Evolutionary conservation across 441 rosid genomes (phyloP).

Genomic region (Capsella rubella): DNA sequence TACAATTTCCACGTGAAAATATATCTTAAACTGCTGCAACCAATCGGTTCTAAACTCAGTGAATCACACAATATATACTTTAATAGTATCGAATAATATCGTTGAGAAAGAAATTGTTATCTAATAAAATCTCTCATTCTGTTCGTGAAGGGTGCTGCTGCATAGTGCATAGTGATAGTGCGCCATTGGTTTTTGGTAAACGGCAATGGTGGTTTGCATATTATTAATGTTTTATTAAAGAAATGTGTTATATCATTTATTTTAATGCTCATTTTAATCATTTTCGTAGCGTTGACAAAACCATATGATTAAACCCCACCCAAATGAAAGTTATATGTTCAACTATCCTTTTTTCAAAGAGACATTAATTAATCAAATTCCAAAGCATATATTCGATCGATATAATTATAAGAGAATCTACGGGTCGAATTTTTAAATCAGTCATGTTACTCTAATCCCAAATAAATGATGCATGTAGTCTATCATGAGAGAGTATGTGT

Average conservation of each 20-base stretch:
- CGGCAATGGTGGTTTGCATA: constrained; percentile 21
- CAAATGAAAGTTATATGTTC: constrained; percentile 20
- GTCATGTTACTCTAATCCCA: constrained; percentile 16
- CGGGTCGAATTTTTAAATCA: constrained; percentile 14
- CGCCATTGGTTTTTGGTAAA: constrained; percentile 9
- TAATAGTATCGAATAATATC: not conserved
- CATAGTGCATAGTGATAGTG: constrained; percentile 33
- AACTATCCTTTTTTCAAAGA: constrained; percentile 17
- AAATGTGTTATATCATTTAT: not conserved
- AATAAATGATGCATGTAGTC: not conserved
- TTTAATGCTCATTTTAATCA: constrained; percentile 17
- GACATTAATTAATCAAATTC: constrained; percentile 17
- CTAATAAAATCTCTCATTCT: too few species aligned
- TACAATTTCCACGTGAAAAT: not conserved
- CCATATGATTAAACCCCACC: constrained; percentile 28
- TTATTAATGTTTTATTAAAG: not conserved
- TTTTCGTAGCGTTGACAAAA: constrained; percentile 28
- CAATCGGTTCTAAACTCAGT: not conserved
- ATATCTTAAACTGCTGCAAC: constrained; percentile 20
- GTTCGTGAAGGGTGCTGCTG: too few species aligned
- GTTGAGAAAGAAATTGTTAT: not conserved
- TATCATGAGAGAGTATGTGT: constrained; percentile 6
- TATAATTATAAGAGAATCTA: constrained; percentile 20
- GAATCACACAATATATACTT: not conserved
- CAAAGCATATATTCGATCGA: constrained; percentile 18